A percentile compares a stretch with the other conserved stretches of the same genome.
These are phyloP conservation scores for Capsicum rhomboideum DNA, from an alignment of 257 asterid genomes.

Conservation along the genomic window DNA sequence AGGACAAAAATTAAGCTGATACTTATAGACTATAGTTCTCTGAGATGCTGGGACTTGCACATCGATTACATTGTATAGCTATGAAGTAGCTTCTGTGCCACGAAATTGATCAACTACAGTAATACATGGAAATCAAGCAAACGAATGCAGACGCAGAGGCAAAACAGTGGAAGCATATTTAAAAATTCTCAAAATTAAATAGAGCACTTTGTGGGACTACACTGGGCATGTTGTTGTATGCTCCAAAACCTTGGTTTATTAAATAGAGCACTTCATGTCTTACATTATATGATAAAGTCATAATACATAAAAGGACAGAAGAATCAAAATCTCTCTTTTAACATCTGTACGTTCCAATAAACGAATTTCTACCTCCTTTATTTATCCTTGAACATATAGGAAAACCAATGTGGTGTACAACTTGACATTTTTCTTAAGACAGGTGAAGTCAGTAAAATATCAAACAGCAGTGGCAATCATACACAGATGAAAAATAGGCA, in stretches of 20 bases:
- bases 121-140: constrained; percentile 16
- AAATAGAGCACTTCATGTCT: too few relatives aligned
- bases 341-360: not conserved
- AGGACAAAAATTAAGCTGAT: not conserved
- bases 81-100: not conserved
- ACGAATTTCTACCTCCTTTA: not conserved
- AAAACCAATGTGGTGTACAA: not conserved
- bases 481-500: constrained; percentile 12
- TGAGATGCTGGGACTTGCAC: not conserved
- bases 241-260: too few relatives aligned
- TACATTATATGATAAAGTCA: not conserved
- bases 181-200: too few relatives aligned
- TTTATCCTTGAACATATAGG: not conserved
- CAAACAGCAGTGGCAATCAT: not conserved
- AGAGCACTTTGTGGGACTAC: too few relatives aligned
- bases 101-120: constrained; percentile 1
- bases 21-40: not conserved
- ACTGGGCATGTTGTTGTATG: too few relatives aligned
- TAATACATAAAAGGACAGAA: not conserved
- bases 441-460: not conserved
- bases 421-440: not conserved
- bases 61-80: not conserved
- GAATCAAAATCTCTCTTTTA: not conserved
- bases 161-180: not conserved
- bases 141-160: not conserved